Base-by-base conservation (phyloP, 2,329 filamentous ascomycete genomes). In the Epichloe hybrida region DNA sequence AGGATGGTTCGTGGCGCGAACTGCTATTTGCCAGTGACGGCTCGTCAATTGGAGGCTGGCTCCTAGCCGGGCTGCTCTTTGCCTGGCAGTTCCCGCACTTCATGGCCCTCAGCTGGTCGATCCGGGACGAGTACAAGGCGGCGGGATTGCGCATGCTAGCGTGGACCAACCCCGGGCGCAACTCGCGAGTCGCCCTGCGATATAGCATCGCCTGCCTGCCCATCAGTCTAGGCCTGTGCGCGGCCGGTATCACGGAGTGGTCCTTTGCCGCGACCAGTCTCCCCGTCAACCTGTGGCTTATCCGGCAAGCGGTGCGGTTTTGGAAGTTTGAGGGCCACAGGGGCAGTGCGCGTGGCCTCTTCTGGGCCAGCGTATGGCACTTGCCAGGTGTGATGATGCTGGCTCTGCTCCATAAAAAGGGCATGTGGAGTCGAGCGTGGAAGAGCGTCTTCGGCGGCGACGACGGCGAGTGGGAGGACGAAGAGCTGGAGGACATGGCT, bases 41-140 rank as follows among this genome's bases (percentile, higher is more conserved):
- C 64, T 83, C 64, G 61, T 80, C 65, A 27, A 69, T 81, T 12
- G 93, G 93, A 5, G 93, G 91, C 4, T 98, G 93, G 93, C 71
- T 97, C 1, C 72, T 96, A 13, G 91, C 88, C 1, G 81, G 77
- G 0, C 70, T 97, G 6, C 73, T 98, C 5, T 95, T 95, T 58
- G 85, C 89, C 12, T 98, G 93, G 93, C 91, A 98, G 64, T 97
- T 98, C 63, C 89, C 93, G 3, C 93, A 98, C 69, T 98, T 98
- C 72, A 97, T 96, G 76, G 85, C 90, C 1, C 75, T 98, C 21
- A 90, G 86, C 45, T 94, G 91, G 79, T 75, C 80, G 4, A 95
- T 97, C 54, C 77, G 88, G 20, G 83, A 94, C 8, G 93, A 98
- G 65, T 98, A 98, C 73, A 84, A 82, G 56, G 73, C 71, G 11